phyloP scores from a whole-genome alignment of 495 filamentous ascomycete species.

The Annulohypoxylon maeteangense region DNA sequence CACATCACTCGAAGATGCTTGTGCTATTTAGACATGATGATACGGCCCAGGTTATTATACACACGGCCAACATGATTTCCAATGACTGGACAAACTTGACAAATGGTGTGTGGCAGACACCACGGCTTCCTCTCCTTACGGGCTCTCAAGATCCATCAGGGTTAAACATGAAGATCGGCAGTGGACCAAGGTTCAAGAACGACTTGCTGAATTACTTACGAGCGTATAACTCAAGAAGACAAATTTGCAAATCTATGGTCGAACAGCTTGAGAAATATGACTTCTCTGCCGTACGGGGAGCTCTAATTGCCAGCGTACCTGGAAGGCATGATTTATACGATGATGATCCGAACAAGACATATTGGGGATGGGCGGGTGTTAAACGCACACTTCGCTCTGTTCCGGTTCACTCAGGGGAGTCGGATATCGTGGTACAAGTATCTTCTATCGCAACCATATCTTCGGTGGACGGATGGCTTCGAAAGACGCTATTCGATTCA shows the following conservation, averaged over 20 bases:
- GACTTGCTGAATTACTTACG: conserved; percentile 79
- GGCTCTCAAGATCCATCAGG: not conserved
- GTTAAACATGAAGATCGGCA: conserved; percentile 55
- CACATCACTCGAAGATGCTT: conserved; percentile 86
- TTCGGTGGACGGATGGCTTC: conserved; percentile 77
- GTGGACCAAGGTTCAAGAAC: conserved; percentile 76
- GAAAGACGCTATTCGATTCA: conserved; percentile 67
- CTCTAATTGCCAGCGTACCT: conserved; percentile 81
- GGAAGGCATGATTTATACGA: conserved; percentile 65
- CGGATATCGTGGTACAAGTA: conserved; percentile 77
- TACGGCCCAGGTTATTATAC: conserved; percentile 81
- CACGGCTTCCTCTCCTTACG: conserved; percentile 67
- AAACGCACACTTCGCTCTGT: conserved; percentile 68
- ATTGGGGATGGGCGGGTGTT: conserved; percentile 81
- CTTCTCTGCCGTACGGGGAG: conserved; percentile 75
- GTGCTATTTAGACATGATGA: conserved; percentile 81
- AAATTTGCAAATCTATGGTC: conserved; percentile 60
- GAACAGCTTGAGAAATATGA: conserved; percentile 71
- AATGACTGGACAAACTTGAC: conserved; percentile 90
- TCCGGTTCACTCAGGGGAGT: conserved; percentile 48
- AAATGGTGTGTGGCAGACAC: conserved; percentile 85
- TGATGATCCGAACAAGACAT: conserved; percentile 57
- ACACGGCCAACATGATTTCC: conserved; percentile 89
- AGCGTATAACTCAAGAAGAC: conserved; percentile 69
- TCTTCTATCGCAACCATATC: conserved; percentile 89